phyloP scores from a whole-genome alignment of 176 grass and related monocot species.

The barley (Hordeum vulgare) region DNA sequence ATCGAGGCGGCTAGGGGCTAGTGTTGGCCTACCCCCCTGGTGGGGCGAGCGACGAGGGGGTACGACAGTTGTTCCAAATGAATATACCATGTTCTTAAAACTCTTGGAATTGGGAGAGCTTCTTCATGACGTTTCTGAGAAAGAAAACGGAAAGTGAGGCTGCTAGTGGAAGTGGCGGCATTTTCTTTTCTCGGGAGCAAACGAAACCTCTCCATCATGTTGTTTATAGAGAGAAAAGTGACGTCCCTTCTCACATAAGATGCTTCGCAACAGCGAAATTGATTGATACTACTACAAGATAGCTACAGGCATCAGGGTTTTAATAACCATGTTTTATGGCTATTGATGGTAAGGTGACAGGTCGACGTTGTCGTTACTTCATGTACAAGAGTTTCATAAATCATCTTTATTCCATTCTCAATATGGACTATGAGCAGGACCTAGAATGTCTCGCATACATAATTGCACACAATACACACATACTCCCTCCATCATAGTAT shows the following conservation, averaged over 20 bases:
- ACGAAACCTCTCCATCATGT: constrained; percentile 22
- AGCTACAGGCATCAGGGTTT: constrained; percentile 13
- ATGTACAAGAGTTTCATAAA: neutral
- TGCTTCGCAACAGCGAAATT: constrained; percentile 7
- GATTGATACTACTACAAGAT: neutral
- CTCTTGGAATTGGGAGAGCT: constrained; percentile 4
- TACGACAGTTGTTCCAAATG: too few species aligned
- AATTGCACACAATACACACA: neutral
- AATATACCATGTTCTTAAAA: too few species aligned
- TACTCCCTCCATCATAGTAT: too few species aligned
- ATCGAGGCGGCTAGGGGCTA: too few species aligned
- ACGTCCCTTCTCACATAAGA: constrained; percentile 25
- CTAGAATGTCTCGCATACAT: neutral
- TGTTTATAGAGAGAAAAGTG: constrained; percentile 23
- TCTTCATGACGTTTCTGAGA: neutral
- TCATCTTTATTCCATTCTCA: neutral
- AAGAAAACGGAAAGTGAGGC: neutral
- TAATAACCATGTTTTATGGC: constrained; percentile 11
- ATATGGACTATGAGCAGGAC: neutral
- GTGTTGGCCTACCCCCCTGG: too few species aligned
- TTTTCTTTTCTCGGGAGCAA: neutral
- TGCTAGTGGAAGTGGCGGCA: neutral
- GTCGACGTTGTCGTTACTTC: neutral
- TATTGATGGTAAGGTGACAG: neutral
- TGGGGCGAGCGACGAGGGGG: too few species aligned